These are phyloP conservation scores for Glarea lozoyensis DNA, from an alignment of 495 filamentous ascomycete genomes.

Conservation along the genomic window DNA sequence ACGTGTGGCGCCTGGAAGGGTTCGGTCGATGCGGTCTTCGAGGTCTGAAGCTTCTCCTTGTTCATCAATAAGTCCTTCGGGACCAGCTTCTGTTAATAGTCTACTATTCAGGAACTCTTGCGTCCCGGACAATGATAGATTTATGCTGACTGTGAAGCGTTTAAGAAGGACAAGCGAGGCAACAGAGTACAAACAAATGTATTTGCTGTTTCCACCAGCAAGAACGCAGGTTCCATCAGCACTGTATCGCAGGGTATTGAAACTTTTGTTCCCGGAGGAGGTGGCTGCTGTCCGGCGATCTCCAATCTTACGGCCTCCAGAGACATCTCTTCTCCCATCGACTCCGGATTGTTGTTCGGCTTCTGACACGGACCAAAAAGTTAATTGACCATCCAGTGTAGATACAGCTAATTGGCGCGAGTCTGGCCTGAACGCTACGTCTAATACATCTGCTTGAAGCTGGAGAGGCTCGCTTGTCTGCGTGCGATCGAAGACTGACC, in stretches of 20 bases:
- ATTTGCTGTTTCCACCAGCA: conserved; percentile 91
- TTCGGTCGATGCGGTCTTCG: conserved; percentile 72
- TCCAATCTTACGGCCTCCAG: conserved; percentile 76
- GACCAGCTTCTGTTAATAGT: conserved; percentile 83
- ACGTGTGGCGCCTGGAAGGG: conserved; percentile 81
- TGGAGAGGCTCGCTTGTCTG: conserved; percentile 93
- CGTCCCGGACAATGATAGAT: conserved; percentile 87
- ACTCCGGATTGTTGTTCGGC: conserved; percentile 73
- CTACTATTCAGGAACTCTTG: conserved; percentile 94
- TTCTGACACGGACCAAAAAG: conserved; percentile 89
- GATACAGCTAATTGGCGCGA: conserved; percentile 85
- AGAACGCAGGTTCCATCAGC: conserved; percentile 85
- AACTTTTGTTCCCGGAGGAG: conserved; percentile 77
- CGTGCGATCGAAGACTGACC: conserved; percentile 87
- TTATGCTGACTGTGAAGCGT: conserved; percentile 89
- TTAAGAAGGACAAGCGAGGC: conserved; percentile 82
- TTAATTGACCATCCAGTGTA: conserved; percentile 85
- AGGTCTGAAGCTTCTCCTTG: conserved; percentile 82
- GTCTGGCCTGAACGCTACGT: conserved; percentile 81
- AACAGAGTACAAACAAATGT: conserved; percentile 91
- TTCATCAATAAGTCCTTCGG: conserved; percentile 70
- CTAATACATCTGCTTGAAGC: conserved; percentile 81
- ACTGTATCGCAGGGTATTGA: conserved; percentile 80
- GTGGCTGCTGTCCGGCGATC: conserved; percentile 90
- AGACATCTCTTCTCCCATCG: conserved; percentile 85